Evolutionary conservation across 1,284 basidiomycete genomes (phyloP).

Genomic region (Meira miltonrushii): DNA sequence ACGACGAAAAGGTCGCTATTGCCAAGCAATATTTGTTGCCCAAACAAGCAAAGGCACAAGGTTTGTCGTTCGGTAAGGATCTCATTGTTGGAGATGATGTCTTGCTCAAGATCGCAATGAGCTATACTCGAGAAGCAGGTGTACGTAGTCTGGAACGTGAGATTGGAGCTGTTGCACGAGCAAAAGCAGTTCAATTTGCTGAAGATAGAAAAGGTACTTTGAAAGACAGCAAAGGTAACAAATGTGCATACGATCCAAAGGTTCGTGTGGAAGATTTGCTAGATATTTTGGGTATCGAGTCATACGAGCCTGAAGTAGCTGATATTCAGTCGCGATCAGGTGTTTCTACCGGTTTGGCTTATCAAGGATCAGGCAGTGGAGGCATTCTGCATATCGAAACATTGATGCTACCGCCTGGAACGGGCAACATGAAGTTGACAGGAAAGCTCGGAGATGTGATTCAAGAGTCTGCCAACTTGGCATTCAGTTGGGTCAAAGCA

Average conservation of each 20-base stretch:
- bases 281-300: constrained; percentile 72
- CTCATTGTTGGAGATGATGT: constrained; percentile 65
- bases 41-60: constrained; percentile 72
- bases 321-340: constrained; percentile 67
- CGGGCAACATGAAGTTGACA: constrained; percentile 68
- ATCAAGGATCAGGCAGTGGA: constrained; percentile 80
- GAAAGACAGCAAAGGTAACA: constrained; percentile 20
- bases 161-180: constrained; percentile 75
- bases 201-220: constrained; percentile 61
- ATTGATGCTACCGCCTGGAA: constrained; percentile 64
- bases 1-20: constrained; percentile 55
- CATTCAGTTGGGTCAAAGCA: constrained; percentile 64
- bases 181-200: constrained; percentile 65
- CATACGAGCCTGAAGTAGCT: constrained; percentile 73
- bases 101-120: constrained; percentile 66
- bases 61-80: constrained; percentile 58
- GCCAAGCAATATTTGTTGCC: constrained; percentile 65
- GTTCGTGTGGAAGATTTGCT: constrained; percentile 74
- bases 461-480: constrained; percentile 80
- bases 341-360: constrained; percentile 77
- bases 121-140: constrained; percentile 81
- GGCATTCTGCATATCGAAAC: constrained; percentile 78
- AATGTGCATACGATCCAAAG: constrained; percentile 60
- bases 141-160: constrained; percentile 84
- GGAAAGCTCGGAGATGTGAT: constrained; percentile 68